phyloP scores from a whole-genome alignment of 371 early-diverging fungal genomes.

The Mucor circinelloides region DNA sequence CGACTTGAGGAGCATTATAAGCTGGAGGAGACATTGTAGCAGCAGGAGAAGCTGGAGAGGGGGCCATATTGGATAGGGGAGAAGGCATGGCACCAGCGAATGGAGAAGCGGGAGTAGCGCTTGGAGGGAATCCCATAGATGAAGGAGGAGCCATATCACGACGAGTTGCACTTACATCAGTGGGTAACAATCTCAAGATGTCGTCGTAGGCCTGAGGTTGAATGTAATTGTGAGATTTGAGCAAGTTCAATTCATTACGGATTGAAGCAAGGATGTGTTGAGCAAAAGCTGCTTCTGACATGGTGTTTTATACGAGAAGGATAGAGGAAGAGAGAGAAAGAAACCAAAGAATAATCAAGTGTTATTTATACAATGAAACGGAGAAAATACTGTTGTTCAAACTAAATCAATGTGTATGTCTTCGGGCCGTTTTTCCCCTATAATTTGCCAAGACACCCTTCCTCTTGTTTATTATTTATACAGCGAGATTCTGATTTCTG shows the following conservation, averaged over 20 bases:
- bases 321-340: not conserved
- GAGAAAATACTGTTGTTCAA: not conserved
- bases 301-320: not conserved
- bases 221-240: constrained; percentile 41
- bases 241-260: constrained; percentile 43
- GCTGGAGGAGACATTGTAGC: constrained; percentile 14
- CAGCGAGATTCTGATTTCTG: not conserved
- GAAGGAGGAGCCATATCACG: constrained; percentile 11
- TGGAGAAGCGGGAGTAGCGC: not conserved
- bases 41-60: constrained; percentile 6
- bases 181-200: constrained; percentile 40
- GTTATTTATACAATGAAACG: not conserved
- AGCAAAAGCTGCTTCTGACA: constrained; percentile 29
- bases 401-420: not conserved
- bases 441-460: not conserved
- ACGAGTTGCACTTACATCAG: constrained; percentile 4
- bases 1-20: not conserved
- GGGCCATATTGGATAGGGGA: not conserved
- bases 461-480: not conserved
- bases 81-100: constrained; percentile 7
- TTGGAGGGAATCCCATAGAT: not conserved
- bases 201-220: constrained; percentile 38
- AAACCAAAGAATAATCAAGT: not conserved
- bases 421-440: constrained; percentile 1
- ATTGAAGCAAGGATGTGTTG: constrained; percentile 44